Evolutionary conservation across 805 yeast genomes (phyloP).

Genomic region (Zygoascus flipseniorum): DNA sequence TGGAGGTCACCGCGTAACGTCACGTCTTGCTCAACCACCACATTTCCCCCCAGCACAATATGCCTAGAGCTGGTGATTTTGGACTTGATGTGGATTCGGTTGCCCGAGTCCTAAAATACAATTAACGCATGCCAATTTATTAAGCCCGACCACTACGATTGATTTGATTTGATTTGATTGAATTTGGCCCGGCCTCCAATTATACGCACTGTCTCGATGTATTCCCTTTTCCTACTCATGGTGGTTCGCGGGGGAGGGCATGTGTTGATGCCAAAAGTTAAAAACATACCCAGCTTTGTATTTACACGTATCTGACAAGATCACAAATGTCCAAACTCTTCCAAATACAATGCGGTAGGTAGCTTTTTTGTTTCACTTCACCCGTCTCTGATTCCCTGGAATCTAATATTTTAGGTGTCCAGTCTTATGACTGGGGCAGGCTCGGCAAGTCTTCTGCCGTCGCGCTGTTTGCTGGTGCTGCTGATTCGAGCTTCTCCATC

Average conservation of each 20-base stretch:
- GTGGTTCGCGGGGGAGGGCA: background rate
- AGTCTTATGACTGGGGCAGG: slow-evolving; percentile 84
- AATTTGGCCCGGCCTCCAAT: too few species aligned
- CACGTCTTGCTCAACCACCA: slow-evolving; percentile 26
- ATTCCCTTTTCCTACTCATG: background rate
- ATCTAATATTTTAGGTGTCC: slow-evolving; percentile 49
- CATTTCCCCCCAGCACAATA: slow-evolving; percentile 31
- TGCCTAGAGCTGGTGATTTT: slow-evolving; percentile 28
- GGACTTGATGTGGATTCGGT: slow-evolving; percentile 28
- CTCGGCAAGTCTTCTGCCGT: slow-evolving; percentile 79
- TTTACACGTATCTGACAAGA: background rate
- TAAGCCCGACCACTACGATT: slow-evolving; percentile 11
- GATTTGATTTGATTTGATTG: background rate
- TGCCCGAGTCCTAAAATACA: slow-evolving; percentile 24
- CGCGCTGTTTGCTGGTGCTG: slow-evolving; percentile 71
- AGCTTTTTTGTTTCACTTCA: background rate
- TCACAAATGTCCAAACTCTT: slow-evolving; percentile 15
- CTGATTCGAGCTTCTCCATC: slow-evolving; percentile 52
- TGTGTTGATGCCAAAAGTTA: background rate
- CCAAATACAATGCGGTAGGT: slow-evolving; percentile 31
- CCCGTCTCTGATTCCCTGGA: background rate
- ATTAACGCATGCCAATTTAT: background rate
- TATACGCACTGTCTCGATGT: slow-evolving; percentile 6
- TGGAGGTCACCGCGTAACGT: slow-evolving; percentile 30
- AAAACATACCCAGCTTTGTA: background rate